Percentiles rank a stretch among this genome's conserved stretches.
Conservation (phyloP, 1,284 basidiomycete species). For the Sparassis latifolia region DNA sequence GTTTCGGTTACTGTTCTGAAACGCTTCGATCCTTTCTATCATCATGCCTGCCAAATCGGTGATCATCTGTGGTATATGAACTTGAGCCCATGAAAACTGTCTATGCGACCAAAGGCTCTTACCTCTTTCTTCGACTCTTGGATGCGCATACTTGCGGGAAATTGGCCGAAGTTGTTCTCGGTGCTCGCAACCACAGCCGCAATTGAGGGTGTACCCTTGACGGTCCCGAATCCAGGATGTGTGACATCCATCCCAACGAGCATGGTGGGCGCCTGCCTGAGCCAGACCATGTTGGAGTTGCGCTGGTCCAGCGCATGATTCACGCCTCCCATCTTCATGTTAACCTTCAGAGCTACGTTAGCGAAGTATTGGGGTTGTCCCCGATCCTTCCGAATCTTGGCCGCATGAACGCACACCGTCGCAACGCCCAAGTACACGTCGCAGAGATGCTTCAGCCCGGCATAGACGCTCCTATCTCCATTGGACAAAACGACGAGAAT, state of each 20-base stretch:
- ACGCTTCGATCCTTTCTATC: conserved; percentile 52
- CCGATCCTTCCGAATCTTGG: conserved; percentile 55
- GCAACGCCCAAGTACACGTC: conserved; percentile 60
- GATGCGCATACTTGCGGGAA: conserved; percentile 64
- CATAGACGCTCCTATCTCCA: conserved; percentile 63
- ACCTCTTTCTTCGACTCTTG: conserved; percentile 74
- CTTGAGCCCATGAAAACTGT: background rate
- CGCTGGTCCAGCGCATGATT: conserved; percentile 57
- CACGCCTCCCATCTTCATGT: conserved; percentile 75
- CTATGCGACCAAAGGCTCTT: conserved; percentile 7
- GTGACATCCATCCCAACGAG: conserved; percentile 81
- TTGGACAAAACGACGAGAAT: conserved; percentile 53
- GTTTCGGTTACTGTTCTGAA: conserved; percentile 34
- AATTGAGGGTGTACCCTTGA: conserved; percentile 65
- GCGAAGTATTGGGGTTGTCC: conserved; percentile 68
- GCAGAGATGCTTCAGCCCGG: conserved; percentile 63
- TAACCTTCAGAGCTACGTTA: conserved; percentile 74
- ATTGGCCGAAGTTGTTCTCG: conserved; percentile 60
- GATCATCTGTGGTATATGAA: conserved; percentile 49
- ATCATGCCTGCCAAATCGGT: conserved; percentile 65
- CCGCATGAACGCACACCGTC: conserved; percentile 61
- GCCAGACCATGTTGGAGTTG: conserved; percentile 39
- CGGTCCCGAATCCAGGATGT: conserved; percentile 66
- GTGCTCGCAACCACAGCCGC: conserved; percentile 74
- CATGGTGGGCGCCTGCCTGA: conserved; percentile 59